Percentiles rank a stretch among this genome's conserved stretches.
phyloP scores from a whole-genome alignment of 2,329 filamentous ascomycete genomes.

The Botryotinia narcissicola region DNA sequence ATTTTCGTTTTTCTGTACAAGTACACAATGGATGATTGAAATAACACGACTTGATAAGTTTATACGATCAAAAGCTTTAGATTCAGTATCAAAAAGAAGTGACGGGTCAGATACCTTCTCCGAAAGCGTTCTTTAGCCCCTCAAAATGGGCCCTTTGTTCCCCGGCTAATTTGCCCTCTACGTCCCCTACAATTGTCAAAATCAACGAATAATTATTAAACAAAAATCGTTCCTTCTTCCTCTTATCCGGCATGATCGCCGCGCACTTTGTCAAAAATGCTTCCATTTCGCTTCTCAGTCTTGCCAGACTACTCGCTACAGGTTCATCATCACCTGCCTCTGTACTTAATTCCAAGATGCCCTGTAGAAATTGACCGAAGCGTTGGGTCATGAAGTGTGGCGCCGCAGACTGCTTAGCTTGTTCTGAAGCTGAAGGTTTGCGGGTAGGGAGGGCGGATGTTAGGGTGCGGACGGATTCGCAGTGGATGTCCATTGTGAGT shows the following conservation, averaged over 20 bases:
- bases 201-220: conserved; percentile 96
- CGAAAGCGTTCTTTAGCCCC: conserved; percentile 57
- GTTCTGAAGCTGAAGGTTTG: conserved; percentile 48
- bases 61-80: conserved; percentile 7
- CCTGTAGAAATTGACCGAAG: conserved; percentile 90
- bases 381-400: conserved; percentile 90
- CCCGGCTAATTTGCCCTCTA: conserved; percentile 66
- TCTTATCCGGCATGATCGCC: conserved; percentile 70
- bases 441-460: conserved; percentile 50
- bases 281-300: conserved; percentile 79
- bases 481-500: conserved; percentile 88
- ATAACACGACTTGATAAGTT: background rate
- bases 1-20: background rate
- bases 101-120: conserved; percentile 41
- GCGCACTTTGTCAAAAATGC: conserved; percentile 76
- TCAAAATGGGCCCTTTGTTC: conserved; percentile 79
- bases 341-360: conserved; percentile 77
- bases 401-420: conserved; percentile 67
- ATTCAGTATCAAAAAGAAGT: background rate
- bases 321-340: conserved; percentile 95
- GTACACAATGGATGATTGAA: background rate
- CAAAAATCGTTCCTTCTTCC: conserved; percentile 82
- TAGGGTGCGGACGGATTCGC: conserved; percentile 73
- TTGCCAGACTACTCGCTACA: conserved; percentile 73
- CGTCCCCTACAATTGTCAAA: conserved; percentile 85